A percentile compares a stretch with the other conserved stretches of the same genome.
Conservation (phyloP, 2,329 filamentous ascomycete genomes). For the Pseudocercospora eumusae region DNA sequence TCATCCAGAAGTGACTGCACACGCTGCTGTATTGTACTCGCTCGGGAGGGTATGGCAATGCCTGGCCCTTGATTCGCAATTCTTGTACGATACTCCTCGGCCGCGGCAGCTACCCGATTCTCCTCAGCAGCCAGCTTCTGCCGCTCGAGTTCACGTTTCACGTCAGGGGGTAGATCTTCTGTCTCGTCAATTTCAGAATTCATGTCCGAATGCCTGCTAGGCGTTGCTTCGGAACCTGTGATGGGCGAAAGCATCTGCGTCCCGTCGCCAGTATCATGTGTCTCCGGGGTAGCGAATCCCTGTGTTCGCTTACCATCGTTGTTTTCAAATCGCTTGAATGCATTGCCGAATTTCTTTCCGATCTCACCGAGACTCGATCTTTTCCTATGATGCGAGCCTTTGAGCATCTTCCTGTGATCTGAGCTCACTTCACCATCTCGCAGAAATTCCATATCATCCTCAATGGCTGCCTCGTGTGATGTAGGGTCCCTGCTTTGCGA, state of each 20-base stretch:
- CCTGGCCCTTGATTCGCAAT: slow-evolving; percentile 64
- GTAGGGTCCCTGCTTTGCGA: slow-evolving; percentile 44
- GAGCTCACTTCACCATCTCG: slow-evolving; percentile 63
- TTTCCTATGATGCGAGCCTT: slow-evolving; percentile 60
- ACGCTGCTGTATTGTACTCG: slow-evolving; percentile 86
- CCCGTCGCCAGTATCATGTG: slow-evolving; percentile 26
- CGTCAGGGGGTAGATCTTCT: slow-evolving; percentile 78
- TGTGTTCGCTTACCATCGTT: slow-evolving; percentile 22
- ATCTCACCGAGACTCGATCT: slow-evolving; percentile 70
- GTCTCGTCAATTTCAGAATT: slow-evolving; percentile 61
- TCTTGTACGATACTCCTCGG: slow-evolving; percentile 80
- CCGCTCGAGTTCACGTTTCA: slow-evolving; percentile 85
- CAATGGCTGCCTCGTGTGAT: slow-evolving; percentile 65
- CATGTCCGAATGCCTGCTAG: slow-evolving; percentile 57
- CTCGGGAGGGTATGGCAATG: slow-evolving; percentile 60
- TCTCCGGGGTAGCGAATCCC: slow-evolving; percentile 26
- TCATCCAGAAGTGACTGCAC: slow-evolving; percentile 84
- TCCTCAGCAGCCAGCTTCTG: slow-evolving; percentile 82
- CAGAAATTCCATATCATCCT: slow-evolving; percentile 81
- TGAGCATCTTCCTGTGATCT: slow-evolving; percentile 29
- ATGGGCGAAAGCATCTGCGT: slow-evolving; percentile 64
- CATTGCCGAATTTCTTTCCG: slow-evolving; percentile 71
- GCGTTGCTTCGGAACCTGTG: slow-evolving; percentile 72
- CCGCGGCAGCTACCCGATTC: slow-evolving; percentile 81
- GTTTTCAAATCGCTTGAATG: slow-evolving; percentile 86